Evolutionary conservation across 805 yeast species (phyloP).

Genomic region (Saccharomycopsis microspora): DNA sequence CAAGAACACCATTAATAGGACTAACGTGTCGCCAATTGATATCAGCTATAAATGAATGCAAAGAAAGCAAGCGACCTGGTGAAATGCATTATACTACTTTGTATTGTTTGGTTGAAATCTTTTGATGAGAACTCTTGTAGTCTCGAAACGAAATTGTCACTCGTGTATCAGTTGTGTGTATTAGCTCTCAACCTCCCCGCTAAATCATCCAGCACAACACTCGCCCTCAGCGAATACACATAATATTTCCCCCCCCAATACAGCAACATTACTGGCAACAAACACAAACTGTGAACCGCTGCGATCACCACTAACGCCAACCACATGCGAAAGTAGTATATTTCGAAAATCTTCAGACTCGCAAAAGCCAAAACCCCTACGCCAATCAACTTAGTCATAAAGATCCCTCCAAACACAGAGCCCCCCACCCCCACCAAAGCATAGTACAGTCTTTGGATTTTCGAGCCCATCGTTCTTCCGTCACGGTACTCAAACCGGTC

Average conservation of each 20-base stretch:
- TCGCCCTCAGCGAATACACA: conserved; percentile 25
- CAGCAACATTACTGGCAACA: conserved; percentile 67
- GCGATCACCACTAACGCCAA: conserved; percentile 65
- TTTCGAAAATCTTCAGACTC: conserved; percentile 74
- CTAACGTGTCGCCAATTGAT: too few relatives aligned
- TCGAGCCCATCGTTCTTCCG: conserved; percentile 18
- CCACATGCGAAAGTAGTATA: conserved; percentile 96
- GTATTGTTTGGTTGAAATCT: too few relatives aligned
- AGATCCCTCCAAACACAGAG: conserved; percentile 82
- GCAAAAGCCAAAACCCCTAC: conserved; percentile 81
- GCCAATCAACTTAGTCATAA: conserved; percentile 83
- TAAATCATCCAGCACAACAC: conserved; percentile 24
- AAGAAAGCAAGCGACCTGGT: too few relatives aligned
- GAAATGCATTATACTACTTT: too few relatives aligned
- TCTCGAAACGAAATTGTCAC: too few relatives aligned
- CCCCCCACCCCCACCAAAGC: conserved; percentile 79
- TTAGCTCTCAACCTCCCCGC: conserved; percentile 16
- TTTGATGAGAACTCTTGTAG: too few relatives aligned
- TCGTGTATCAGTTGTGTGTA: not conserved
- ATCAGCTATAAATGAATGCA: too few relatives aligned
- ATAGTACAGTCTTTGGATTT: conserved; percentile 31
- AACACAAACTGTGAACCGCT: conserved; percentile 63
- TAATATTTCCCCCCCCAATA: conserved; percentile 51
- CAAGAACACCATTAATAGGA: too few relatives aligned
- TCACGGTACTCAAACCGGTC: conserved; percentile 22